Percentiles rank a stretch among this genome's conserved stretches.
Conservation (phyloP, 2,329 filamentous ascomycete genomes). For the Calonectria naviculata region DNA sequence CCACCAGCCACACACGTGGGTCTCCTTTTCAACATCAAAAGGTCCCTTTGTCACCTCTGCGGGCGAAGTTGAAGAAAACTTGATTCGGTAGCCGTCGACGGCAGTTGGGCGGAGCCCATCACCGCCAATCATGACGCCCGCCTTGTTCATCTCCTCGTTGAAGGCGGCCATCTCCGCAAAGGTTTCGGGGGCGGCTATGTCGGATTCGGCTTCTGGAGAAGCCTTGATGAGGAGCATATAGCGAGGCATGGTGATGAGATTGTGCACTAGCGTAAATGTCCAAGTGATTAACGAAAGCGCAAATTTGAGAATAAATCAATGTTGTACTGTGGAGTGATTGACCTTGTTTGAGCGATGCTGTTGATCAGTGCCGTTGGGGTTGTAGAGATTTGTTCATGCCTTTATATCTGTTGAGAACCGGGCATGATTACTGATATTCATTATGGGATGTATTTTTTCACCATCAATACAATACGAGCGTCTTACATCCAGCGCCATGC, state of each 20-base stretch:
- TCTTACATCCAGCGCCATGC: neutral
- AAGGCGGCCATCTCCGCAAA: constrained; percentile 41
- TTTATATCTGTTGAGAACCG: neutral
- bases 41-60: constrained; percentile 40
- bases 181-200: constrained; percentile 23
- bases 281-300: neutral
- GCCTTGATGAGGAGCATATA: constrained; percentile 46
- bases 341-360: neutral
- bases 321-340: neutral
- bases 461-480: neutral
- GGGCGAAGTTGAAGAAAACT: constrained; percentile 32
- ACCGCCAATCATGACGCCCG: constrained; percentile 41
- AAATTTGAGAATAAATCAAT: neutral
- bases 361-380: too few species aligned
- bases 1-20: constrained; percentile 45
- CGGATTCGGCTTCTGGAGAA: constrained; percentile 35
- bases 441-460: neutral
- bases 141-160: constrained; percentile 41
- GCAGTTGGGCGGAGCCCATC: constrained; percentile 41
- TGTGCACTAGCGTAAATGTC: neutral
- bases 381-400: neutral
- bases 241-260: constrained; percentile 36
- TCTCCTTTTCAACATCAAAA: constrained; percentile 40
- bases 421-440: neutral
- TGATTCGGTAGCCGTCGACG: constrained; percentile 40